phyloP scores from a whole-genome alignment of 805 yeast genomes.

The Barnettozyma pratensis region DNA sequence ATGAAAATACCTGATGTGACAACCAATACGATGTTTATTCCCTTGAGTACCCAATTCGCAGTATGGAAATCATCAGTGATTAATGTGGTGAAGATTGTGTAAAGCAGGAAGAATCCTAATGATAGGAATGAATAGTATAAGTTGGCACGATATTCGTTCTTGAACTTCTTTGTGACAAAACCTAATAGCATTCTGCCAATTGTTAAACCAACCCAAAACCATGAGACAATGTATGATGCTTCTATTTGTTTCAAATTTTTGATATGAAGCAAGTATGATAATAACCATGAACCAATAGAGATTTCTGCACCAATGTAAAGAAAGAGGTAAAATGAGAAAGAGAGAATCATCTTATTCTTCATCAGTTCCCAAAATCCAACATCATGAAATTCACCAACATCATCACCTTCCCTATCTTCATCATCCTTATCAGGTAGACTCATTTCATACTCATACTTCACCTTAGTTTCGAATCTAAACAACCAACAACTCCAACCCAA shows the following conservation, averaged over 20 bases:
- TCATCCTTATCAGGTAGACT: conserved; percentile 1
- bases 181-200: conserved; percentile 57
- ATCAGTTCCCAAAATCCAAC: conserved; percentile 14
- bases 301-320: conserved; percentile 69
- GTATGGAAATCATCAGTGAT: conserved; percentile 34
- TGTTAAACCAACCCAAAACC: conserved; percentile 70
- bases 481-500: conserved; percentile 30
- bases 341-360: conserved; percentile 35
- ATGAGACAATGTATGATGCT: conserved; percentile 62
- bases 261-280: conserved; percentile 53
- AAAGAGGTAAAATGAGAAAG: conserved; percentile 48
- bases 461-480: conserved; percentile 40
- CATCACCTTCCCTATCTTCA: conserved; percentile 14
- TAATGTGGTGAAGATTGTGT: conserved; percentile 11
- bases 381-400: background rate
- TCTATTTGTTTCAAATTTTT: conserved; percentile 41
- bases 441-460: conserved; percentile 25
- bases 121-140: conserved; percentile 31
- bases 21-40: conserved; percentile 11
- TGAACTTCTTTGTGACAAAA: conserved; percentile 44
- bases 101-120: conserved; percentile 24
- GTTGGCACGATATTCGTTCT: conserved; percentile 37
- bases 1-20: conserved; percentile 51
- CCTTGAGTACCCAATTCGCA: background rate
- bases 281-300: conserved; percentile 66